phyloP scores from a whole-genome alignment of 306 rosid species.

The Castanopsis chinensis region DNA sequence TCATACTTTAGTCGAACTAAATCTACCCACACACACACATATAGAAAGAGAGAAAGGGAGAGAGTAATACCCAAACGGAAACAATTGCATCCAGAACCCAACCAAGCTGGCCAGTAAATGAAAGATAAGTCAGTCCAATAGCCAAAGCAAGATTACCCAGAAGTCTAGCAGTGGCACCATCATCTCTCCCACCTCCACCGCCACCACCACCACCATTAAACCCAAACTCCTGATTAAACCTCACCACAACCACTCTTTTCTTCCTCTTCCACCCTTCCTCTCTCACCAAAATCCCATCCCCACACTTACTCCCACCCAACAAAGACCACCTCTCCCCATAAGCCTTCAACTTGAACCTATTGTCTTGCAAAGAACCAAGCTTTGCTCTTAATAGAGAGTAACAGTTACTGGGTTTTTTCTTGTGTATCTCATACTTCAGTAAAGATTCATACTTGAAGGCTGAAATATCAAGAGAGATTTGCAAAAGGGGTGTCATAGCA shows the following conservation, averaged over 20 bases:
- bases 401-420: slow-evolving; percentile 41
- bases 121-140: slow-evolving; percentile 85
- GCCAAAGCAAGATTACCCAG: slow-evolving; percentile 85
- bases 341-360: slow-evolving; percentile 37
- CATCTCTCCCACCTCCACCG: slow-evolving; percentile 71
- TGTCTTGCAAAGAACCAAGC: slow-evolving; percentile 32
- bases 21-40: background rate
- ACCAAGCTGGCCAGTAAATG: slow-evolving; percentile 94
- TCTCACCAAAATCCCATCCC: slow-evolving; percentile 38
- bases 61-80: slow-evolving; percentile 80
- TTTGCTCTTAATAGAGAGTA: slow-evolving; percentile 32
- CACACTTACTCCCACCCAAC: slow-evolving; percentile 22
- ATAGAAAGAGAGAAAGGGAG: slow-evolving; percentile 9
- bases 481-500: slow-evolving; percentile 50
- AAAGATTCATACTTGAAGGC: slow-evolving; percentile 33
- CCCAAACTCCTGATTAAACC: slow-evolving; percentile 73
- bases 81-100: slow-evolving; percentile 97
- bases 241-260: slow-evolving; percentile 59
- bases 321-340: slow-evolving; percentile 32
- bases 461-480: slow-evolving; percentile 45
- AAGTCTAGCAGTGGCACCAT: slow-evolving; percentile 67
- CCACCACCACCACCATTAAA: slow-evolving; percentile 51
- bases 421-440: slow-evolving; percentile 20
- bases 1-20: background rate
- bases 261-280: slow-evolving; percentile 38